Evolutionary conservation across 2,329 filamentous ascomycete species (phyloP).

Genomic region (Hymenoscyphus fraxineus): DNA sequence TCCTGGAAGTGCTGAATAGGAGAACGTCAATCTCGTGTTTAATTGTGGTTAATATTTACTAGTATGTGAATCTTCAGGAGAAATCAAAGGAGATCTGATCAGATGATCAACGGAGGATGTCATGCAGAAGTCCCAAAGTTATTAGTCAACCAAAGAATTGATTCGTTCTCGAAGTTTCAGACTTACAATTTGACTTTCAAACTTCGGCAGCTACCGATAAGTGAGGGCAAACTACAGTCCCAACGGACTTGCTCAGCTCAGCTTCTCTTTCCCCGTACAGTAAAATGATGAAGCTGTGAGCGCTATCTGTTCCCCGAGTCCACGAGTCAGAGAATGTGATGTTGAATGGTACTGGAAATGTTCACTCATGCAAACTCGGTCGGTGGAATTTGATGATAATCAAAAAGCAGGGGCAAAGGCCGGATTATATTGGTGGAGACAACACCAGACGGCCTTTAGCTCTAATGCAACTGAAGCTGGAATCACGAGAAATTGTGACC

Average conservation of each 20-base stretch:
- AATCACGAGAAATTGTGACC: neutral
- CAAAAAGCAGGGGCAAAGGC: neutral
- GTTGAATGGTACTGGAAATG: neutral
- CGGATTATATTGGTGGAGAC: neutral
- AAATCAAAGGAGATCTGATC: neutral
- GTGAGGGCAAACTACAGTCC: neutral
- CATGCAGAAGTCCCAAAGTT: slow-evolving; percentile 8
- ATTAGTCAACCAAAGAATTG: neutral
- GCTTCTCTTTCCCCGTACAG: neutral
- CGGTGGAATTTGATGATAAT: neutral
- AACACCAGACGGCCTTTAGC: neutral
- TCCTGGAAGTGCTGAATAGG: neutral
- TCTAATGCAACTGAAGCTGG: neutral
- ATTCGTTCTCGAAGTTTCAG: neutral
- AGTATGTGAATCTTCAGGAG: neutral
- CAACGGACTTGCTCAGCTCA: neutral
- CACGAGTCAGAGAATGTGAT: neutral
- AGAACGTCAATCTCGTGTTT: neutral
- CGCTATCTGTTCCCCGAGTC: neutral
- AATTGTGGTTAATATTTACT: neutral
- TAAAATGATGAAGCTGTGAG: neutral
- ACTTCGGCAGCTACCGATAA: neutral
- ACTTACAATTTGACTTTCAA: neutral
- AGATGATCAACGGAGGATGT: slow-evolving; percentile 2
- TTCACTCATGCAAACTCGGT: neutral